Evolutionary conservation across 2,329 filamentous ascomycete genomes (phyloP), one percentile per base, ranked within the genome.

Genomic region (Emergomyces orientalis): DNA sequence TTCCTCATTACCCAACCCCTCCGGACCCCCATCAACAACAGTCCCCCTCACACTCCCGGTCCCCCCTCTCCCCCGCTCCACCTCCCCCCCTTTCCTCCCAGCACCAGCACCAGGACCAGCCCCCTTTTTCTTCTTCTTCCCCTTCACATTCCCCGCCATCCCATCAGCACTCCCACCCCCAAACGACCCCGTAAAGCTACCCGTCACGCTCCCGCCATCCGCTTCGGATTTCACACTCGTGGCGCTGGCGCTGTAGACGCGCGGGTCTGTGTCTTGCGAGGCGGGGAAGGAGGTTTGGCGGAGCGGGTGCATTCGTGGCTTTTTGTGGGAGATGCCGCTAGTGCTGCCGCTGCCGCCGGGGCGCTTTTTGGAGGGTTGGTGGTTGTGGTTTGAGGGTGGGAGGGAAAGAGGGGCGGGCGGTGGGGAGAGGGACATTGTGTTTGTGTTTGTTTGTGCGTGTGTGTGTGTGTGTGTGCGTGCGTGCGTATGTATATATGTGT

Each of bases 201-300:
- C 76, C 39, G 75, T 77, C 14, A 77, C 72, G 55, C 75, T 77
- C 2, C 73, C 76, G 0, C 73, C 75, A 63, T 78, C 76, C 9
- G 61, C 56, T 55, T 67, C 66, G 14, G 64, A 66, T 27, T 60
- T 66, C 17, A 60, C 61, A 57, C 62, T 64, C 1, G 60, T 32
- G 37, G 30, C 61, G 39, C 61, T 59, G 39, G 62, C 70, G 41
- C 69, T 70, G 64, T 72, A 72, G 39, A 69, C 68, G 56, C 72
- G 69, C 39, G 68, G 66, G 37, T 72, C 71, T 2, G 64, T 45
- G 52, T 76, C 75, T 34, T 73, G 67, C 14, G 70, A 70, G 3
- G 68, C 69, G 0, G 77, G 77, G 63, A 78, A 79, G 30, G 77
- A 79, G 30, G 77, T 79, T 64, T 80, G 78, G 45, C 78, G 75